phyloP scores from a whole-genome alignment of 2,329 filamentous ascomycete genomes.

The Beauveria bassiana region DNA sequence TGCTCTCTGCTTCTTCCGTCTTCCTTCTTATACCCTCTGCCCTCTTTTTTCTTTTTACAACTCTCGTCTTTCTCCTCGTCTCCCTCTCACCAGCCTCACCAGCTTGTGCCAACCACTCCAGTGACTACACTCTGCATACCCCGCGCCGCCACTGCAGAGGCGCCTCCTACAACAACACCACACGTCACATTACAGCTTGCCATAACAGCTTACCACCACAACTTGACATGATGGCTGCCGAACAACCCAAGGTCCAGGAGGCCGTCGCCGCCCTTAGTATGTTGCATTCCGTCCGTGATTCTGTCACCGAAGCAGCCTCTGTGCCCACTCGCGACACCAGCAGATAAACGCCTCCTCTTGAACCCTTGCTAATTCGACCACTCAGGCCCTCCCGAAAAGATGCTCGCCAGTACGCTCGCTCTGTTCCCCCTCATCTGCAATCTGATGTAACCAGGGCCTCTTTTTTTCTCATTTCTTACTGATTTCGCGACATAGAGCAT shows the following conservation, averaged over 20 bases:
- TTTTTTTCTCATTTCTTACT: slow-evolving; percentile 8
- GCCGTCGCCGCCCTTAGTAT: slow-evolving; percentile 16
- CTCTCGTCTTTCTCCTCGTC: neutral
- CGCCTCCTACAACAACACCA: neutral
- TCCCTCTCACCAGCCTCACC: neutral
- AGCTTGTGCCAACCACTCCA: neutral
- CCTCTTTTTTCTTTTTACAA: slow-evolving; percentile 3
- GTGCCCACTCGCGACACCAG: neutral
- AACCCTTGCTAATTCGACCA: slow-evolving; percentile 17
- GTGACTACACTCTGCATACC: neutral
- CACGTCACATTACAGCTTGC: slow-evolving; percentile 11
- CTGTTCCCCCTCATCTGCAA: neutral
- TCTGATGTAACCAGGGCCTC: slow-evolving; percentile 9
- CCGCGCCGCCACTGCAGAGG: neutral
- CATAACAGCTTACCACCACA: slow-evolving; percentile 13
- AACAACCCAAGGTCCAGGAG: slow-evolving; percentile 27
- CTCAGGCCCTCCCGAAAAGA: slow-evolving; percentile 56
- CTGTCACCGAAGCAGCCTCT: no score
- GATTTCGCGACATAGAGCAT: slow-evolving; percentile 43
- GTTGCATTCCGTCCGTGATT: slow-evolving; percentile 8
- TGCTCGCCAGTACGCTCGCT: slow-evolving; percentile 54
- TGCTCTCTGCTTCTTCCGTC: slow-evolving; percentile 1
- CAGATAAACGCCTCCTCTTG: neutral
- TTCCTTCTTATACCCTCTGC: neutral
- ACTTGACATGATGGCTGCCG: slow-evolving; percentile 36